Base-by-base conservation (phyloP, 495 filamentous ascomycete genomes). In the Aspergillus panamensis region DNA sequence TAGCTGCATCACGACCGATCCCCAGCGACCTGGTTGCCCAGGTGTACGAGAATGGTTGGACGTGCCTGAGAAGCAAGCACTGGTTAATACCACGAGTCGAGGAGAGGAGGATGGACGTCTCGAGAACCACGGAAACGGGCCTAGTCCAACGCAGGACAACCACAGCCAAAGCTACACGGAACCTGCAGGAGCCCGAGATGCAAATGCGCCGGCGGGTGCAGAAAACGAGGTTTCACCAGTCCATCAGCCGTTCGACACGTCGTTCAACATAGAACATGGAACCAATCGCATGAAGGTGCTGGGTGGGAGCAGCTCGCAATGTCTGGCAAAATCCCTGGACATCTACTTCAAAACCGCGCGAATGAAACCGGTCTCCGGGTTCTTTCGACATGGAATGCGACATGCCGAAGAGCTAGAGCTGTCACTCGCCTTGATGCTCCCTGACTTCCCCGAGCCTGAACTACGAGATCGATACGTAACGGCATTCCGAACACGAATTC, bases 221-320 rank as follows among this genome's bases (percentile, higher is more conserved):
- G 25, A 21, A 32, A 44, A 55, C 40, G 55, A 53, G 25, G 21
- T 51, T 3, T 58, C 60, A 7, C 60, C 55, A 1, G 55, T 62
- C 1, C 60, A 48, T 12, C 60, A 62, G 0, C 60, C 51, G 20
- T 62, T 62, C 30, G 51, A 58, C 10, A 55, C 50, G 0, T 50
- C 58, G n/a, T 30, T 58, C 33, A 58, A 55, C 45, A 31, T 51
- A 1, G 60, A 58, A 16, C 55, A 59, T 45, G 55, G 51, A 14
- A 58, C 51, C 5, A 58, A 62, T n/a, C 51, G 60, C 10, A 52
- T 47, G 3, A 62, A 62, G 37, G 32, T 59, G 7, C 30, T 62
- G 30, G 60, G 60, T 8, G 60, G 55, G 4, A 62, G 60, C 47
- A 58, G 54, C 25, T 62, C 60, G 33, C 60, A 62, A 21, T 59